Percentiles rank a stretch among this genome's conserved stretches.
These are phyloP conservation scores for Mangifera indica DNA, from an alignment of 345 rosid species.

Conservation along the genomic window DNA sequence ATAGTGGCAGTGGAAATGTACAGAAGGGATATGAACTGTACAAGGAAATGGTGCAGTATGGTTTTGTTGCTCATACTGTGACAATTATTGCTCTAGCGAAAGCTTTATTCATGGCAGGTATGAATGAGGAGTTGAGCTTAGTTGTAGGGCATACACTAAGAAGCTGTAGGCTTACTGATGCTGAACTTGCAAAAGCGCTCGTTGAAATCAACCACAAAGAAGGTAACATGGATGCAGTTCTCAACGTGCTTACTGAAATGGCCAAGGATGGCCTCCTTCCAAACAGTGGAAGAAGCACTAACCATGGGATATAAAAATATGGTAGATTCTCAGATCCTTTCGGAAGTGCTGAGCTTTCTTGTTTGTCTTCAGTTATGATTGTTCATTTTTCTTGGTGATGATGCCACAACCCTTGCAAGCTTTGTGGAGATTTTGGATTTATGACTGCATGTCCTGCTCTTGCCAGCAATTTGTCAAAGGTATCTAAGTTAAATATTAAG, in stretches of 20 bases:
- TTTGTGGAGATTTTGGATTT: neutral
- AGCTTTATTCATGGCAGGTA: constrained; percentile 52
- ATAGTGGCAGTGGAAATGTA: constrained; percentile 57
- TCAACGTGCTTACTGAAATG: constrained; percentile 70
- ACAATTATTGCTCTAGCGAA: constrained; percentile 67
- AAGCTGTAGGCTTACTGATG: constrained; percentile 79
- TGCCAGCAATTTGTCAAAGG: neutral
- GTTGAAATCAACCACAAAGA: constrained; percentile 79
- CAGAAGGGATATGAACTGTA: constrained; percentile 62
- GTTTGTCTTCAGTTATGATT: too few species aligned
- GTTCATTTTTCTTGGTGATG: neutral
- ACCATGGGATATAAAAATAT: constrained; percentile 7
- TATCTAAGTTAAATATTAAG: neutral
- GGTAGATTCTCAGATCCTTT: constrained; percentile 6
- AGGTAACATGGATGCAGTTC: constrained; percentile 79
- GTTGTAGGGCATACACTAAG: constrained; percentile 50
- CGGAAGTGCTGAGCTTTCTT: neutral
- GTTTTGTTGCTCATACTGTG: constrained; percentile 68
- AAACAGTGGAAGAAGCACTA: constrained; percentile 37
- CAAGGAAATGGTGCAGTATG: constrained; percentile 56
- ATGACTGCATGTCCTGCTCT: neutral
- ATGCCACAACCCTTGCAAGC: neutral
- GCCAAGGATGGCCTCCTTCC: constrained; percentile 92
- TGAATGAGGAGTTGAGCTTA: constrained; percentile 49
- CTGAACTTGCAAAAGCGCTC: constrained; percentile 67